These are phyloP conservation scores for Stagonosporopsis tanaceti DNA, from an alignment of 2,329 filamentous ascomycete genomes.

Conservation along the genomic window DNA sequence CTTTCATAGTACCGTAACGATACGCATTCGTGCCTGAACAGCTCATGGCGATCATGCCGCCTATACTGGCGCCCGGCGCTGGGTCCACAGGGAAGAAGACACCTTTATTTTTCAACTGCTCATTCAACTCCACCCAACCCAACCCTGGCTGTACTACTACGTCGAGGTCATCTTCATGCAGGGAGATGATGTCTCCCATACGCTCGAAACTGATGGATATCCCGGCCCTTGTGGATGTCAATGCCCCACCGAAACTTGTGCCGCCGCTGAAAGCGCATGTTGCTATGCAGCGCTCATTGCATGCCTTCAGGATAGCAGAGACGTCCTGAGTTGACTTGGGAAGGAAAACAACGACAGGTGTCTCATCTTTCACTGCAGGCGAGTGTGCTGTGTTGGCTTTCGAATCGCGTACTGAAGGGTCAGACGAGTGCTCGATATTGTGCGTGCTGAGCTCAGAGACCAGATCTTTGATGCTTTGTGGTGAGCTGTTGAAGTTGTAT, in stretches of 20 bases:
- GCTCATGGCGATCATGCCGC: slow-evolving; percentile 75
- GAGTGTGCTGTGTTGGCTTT: slow-evolving; percentile 40
- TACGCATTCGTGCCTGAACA: slow-evolving; percentile 88
- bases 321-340: slow-evolving; percentile 81
- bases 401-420: slow-evolving; percentile 14
- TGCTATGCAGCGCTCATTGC: slow-evolving; percentile 79
- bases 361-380: slow-evolving; percentile 37
- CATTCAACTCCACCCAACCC: slow-evolving; percentile 84
- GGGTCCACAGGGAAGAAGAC: slow-evolving; percentile 93
- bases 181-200: slow-evolving; percentile 82
- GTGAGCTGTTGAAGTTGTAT: slow-evolving; percentile 4
- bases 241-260: slow-evolving; percentile 87
- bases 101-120: slow-evolving; percentile 68
- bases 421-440: slow-evolving; percentile 18
- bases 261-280: slow-evolving; percentile 80
- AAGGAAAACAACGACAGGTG: slow-evolving; percentile 69
- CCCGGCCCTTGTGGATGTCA: slow-evolving; percentile 78
- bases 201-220: slow-evolving; percentile 83
- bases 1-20: slow-evolving; percentile 90
- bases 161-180: slow-evolving; percentile 75
- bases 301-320: slow-evolving; percentile 80
- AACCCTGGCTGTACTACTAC: slow-evolving; percentile 69
- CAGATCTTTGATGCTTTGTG: neutral
- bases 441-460: neutral
- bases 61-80: slow-evolving; percentile 89